Evolutionary conservation across 1,284 basidiomycete species (phyloP), one percentile per base, ranked within the genome.

Genomic region (Malassezia slooffiae): DNA sequence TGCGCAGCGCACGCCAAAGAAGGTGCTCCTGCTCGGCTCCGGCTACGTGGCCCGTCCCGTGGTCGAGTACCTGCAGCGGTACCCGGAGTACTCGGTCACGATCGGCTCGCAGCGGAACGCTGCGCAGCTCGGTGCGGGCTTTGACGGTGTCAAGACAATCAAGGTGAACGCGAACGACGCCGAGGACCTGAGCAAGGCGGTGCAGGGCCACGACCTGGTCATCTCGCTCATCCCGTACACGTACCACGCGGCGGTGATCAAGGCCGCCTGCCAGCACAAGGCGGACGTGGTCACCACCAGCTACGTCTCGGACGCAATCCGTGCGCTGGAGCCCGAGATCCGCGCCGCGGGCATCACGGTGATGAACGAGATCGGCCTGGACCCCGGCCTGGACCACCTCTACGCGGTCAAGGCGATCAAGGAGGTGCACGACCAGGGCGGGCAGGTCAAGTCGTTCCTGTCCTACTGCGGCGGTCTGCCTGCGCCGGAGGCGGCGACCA

Each of bases 391-490:
- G 53, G 90, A 96, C 71, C 89, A 93, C 63, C 73, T 96, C 47
- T 96, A 91, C 73, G 91, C 93, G 30, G 78, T 99, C 74, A 96
- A 96, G 79, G 90, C 83, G 34, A 90, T 97, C 59, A 79, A 81
- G 56, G 88, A 95, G 68, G 84, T 96, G 12, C 89, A 97, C 71
- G 81, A 77, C 42, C 84, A 84, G 66, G 90, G 91, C 36, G 93
- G 91, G 24, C 52, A 67, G 83, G 77, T 96, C 74, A 91, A 87
- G 72, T 76, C 85, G 63, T 97, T 97, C 80, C 75, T 85, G 54
- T 91, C 86, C 1, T 96, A 88, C 79, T 97, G 93, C 62, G 89
- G 91, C 71, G 93, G 91, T 49, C 81, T 95, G 30, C 88, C 89
- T 43, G 85, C 89, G 2, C 88, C 90, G 13, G 82, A 87, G 62